phyloP scores from a whole-genome alignment of 164 flowering plant genomes.

The Tetrastigma voinierianum region DNA sequence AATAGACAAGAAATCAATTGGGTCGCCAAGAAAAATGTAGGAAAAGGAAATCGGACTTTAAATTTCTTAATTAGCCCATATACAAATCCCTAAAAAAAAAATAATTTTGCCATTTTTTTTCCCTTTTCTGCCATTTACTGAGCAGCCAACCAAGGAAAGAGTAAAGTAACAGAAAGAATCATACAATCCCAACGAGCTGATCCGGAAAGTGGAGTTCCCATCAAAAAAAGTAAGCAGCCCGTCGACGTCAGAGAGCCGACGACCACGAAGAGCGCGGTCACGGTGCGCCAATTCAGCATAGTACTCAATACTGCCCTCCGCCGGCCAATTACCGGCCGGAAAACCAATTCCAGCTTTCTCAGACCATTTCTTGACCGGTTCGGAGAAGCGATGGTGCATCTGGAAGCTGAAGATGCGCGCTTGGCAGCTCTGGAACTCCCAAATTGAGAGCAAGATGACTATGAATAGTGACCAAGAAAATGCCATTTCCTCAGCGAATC shows the following conservation, averaged over 20 bases:
- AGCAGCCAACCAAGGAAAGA: background rate
- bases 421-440: conserved; percentile 20
- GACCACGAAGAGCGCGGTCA: conserved; percentile 44
- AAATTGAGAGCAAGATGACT: conserved; percentile 17
- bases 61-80: too few relatives aligned
- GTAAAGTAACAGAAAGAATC: conserved; percentile 7
- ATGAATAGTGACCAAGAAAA: conserved; percentile 1
- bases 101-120: too few relatives aligned
- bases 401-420: conserved; percentile 56
- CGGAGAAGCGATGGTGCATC: conserved; percentile 79
- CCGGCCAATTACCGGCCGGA: conserved; percentile 39
- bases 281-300: conserved; percentile 49
- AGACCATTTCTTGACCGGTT: conserved; percentile 56
- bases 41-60: background rate
- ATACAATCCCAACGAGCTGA: conserved; percentile 65
- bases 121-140: too few relatives aligned
- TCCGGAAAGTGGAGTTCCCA: conserved; percentile 50
- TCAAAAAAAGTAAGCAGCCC: conserved; percentile 42
- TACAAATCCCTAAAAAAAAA: too few relatives aligned
- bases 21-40: background rate
- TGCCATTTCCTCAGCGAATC: too few relatives aligned
- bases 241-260: conserved; percentile 22
- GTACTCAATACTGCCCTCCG: conserved; percentile 54
- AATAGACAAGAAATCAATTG: background rate
- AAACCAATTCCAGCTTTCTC: conserved; percentile 17